phyloP scores from a whole-genome alignment of 179 eudicot species.

The Silene coronaria region DNA sequence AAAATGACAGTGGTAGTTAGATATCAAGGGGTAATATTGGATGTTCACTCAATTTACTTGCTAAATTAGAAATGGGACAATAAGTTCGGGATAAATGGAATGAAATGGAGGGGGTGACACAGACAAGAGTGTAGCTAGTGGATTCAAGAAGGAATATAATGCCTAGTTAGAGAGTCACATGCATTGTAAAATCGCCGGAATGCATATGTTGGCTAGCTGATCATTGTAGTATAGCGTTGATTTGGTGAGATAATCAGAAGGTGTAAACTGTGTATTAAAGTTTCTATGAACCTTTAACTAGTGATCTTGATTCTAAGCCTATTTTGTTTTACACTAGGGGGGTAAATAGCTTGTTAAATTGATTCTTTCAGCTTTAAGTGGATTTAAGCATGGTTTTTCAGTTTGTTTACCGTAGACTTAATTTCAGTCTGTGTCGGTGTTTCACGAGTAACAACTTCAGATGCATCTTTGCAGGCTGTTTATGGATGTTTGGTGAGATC shows the following conservation, averaged over 20 bases:
- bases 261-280: neutral
- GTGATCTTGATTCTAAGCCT: neutral
- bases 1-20: too few species aligned
- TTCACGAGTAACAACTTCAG: slow-evolving; percentile 2
- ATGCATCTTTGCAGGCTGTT: slow-evolving; percentile 18
- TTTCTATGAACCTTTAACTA: neutral
- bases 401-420: too few species aligned
- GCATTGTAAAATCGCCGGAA: neutral
- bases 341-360: too few species aligned
- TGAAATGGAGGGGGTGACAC: neutral
- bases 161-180: neutral
- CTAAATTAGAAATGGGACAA: too few species aligned
- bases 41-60: too few species aligned
- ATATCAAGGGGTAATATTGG: too few species aligned
- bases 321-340: neutral
- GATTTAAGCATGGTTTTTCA: neutral
- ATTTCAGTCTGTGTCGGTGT: neutral
- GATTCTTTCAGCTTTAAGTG: too few species aligned
- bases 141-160: neutral
- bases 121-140: neutral
- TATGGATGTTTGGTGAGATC: slow-evolving; percentile 21
- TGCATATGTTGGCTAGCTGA: neutral
- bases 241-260: neutral
- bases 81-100: neutral
- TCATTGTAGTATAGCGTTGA: neutral